These are phyloP conservation scores for Ambrosia trifida DNA, from an alignment of 129 eudicot genomes.

Conservation along the genomic window DNA sequence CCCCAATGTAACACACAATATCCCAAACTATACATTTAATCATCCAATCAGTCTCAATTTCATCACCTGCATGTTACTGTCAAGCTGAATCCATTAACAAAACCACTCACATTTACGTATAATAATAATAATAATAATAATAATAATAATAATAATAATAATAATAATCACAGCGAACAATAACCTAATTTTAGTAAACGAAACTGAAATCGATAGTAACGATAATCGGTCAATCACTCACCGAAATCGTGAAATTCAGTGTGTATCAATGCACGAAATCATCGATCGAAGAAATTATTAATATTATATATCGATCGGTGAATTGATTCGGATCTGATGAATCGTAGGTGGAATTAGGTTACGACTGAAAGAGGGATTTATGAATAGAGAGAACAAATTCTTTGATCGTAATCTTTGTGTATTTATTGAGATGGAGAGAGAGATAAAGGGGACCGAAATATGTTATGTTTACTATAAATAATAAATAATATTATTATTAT, in stretches of 20 bases:
- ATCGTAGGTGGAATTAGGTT: constrained; percentile 30
- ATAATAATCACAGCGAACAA: not conserved
- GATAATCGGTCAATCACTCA: constrained; percentile 27
- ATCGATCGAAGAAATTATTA: too few relatives aligned
- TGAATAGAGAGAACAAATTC: not conserved
- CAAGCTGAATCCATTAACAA: not conserved
- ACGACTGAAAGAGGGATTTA: constrained; percentile 25
- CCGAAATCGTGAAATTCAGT: too few relatives aligned
- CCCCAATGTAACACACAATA: not conserved
- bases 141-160: constrained; percentile 5
- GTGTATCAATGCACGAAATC: too few relatives aligned
- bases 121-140: constrained; percentile 7
- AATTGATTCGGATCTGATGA: constrained; percentile 17
- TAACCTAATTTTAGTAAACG: not conserved
- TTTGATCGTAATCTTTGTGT: not conserved
- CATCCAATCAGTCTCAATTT: constrained; percentile 7
- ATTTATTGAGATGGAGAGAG: constrained; percentile 13
- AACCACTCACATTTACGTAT: constrained; percentile 17
- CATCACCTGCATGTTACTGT: not conserved
- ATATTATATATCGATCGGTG: too few relatives aligned
- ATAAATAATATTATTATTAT: too few relatives aligned
- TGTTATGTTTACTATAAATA: too few relatives aligned
- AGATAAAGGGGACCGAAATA: not conserved
- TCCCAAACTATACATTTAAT: not conserved
- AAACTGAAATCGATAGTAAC: constrained; percentile 1